These are phyloP conservation scores for Juglanconis oblonga DNA, from an alignment of 2,329 filamentous ascomycete genomes.

Conservation along the genomic window DNA sequence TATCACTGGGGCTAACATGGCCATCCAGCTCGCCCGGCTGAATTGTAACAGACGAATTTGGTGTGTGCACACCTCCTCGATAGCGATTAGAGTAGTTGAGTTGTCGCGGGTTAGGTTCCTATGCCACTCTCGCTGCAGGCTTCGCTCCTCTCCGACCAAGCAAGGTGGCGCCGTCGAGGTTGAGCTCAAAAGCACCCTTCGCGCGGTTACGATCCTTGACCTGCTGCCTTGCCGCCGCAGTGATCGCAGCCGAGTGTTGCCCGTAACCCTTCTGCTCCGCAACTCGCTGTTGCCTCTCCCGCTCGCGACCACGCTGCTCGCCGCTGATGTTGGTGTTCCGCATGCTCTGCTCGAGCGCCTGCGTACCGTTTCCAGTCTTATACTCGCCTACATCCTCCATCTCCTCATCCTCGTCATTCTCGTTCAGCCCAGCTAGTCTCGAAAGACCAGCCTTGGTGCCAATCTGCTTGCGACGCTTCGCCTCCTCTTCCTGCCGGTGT, in stretches of 20 bases:
- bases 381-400: slow-evolving; percentile 45
- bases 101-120: slow-evolving; percentile 4
- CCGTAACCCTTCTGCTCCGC: slow-evolving; percentile 69
- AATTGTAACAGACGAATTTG: too few species aligned
- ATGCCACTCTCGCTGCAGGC: slow-evolving; percentile 45
- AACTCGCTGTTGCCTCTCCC: slow-evolving; percentile 27
- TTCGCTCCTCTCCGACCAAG: slow-evolving; percentile 64
- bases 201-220: slow-evolving; percentile 65
- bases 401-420: slow-evolving; percentile 61
- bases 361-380: slow-evolving; percentile 48
- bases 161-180: slow-evolving; percentile 83
- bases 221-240: slow-evolving; percentile 78
- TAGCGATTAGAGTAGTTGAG: background rate
- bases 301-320: slow-evolving; percentile 53
- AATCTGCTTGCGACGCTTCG: slow-evolving; percentile 84
- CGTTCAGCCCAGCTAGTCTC: slow-evolving; percentile 62
- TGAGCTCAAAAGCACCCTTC: slow-evolving; percentile 87
- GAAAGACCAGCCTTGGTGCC: slow-evolving; percentile 62
- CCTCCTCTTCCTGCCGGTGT: slow-evolving; percentile 93
- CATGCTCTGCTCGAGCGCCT: slow-evolving; percentile 82
- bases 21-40: background rate
- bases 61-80: background rate
- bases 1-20: background rate
- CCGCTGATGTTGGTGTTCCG: slow-evolving; percentile 73
- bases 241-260: slow-evolving; percentile 81